phyloP scores from a whole-genome alignment of 2,329 filamentous ascomycete genomes.

The Teratosphaeria pseudoeucalypti region DNA sequence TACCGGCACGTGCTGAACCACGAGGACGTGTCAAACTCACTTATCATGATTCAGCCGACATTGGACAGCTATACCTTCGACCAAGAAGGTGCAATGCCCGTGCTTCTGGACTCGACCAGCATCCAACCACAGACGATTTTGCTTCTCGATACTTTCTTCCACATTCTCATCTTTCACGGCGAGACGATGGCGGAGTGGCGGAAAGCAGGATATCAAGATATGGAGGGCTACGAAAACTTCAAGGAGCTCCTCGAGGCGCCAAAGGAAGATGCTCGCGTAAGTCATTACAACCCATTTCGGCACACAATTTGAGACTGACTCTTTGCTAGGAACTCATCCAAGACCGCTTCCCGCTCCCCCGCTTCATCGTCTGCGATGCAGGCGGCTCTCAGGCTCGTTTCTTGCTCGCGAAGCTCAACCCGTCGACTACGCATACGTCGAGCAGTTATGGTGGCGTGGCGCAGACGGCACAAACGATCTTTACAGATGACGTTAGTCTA shows the following conservation, averaged over 20 bases:
- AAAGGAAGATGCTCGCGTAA: constrained; percentile 88
- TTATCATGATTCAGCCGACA: constrained; percentile 98
- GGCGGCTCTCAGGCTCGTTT: constrained; percentile 96
- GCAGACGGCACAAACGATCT: constrained; percentile 92
- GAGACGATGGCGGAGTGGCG: constrained; percentile 97
- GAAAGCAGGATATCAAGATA: constrained; percentile 94
- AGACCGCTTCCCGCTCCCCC: constrained; percentile 92
- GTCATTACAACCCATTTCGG: constrained; percentile 23
- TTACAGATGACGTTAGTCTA: constrained; percentile 94
- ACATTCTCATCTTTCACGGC: constrained; percentile 97
- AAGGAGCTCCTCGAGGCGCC: constrained; percentile 76
- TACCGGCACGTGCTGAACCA: constrained; percentile 95
- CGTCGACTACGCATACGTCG: constrained; percentile 90
- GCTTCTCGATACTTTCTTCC: constrained; percentile 96
- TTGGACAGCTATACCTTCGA: constrained; percentile 96
- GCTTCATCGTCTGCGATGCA: constrained; percentile 98
- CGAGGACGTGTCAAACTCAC: constrained; percentile 90
- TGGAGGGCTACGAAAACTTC: constrained; percentile 98
- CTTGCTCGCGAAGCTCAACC: constrained; percentile 91
- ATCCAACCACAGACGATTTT: constrained; percentile 92
- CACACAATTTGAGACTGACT: constrained; percentile 2
- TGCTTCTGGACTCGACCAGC: constrained; percentile 90
- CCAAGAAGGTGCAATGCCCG: constrained; percentile 81
- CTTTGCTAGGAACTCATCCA: constrained; percentile 72
- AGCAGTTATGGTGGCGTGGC: constrained; percentile 83